Conservation (phyloP, 371 early-diverging fungal genomes). For the Saksenaea vasiformis region DNA sequence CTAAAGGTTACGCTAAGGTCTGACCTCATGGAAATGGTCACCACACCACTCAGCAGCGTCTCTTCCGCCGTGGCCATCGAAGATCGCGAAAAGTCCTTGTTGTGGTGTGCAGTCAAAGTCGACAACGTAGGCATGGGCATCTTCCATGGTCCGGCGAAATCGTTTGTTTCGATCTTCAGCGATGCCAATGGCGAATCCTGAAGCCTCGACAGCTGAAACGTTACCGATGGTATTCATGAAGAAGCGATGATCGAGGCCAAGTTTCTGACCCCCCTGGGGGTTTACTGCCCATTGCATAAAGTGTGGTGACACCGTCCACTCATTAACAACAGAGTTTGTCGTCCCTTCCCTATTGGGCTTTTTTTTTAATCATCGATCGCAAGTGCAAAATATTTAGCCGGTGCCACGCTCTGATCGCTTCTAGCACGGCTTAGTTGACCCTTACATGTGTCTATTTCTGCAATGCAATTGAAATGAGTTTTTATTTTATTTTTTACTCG, state of each 20-base stretch:
- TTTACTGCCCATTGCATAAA: not conserved
- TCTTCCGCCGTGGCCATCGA: slow-evolving; percentile 97
- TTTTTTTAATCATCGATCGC: no score
- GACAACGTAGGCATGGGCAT: slow-evolving; percentile 84
- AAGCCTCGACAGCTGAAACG: slow-evolving; percentile 8
- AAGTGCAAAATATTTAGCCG: not conserved
- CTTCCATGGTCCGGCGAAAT: slow-evolving; percentile 95
- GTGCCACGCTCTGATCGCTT: no score
- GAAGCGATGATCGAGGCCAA: slow-evolving; percentile 3
- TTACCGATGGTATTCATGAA: not conserved
- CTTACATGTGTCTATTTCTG: no score
- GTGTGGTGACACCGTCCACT: not conserved
- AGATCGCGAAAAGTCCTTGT: slow-evolving; percentile 94
- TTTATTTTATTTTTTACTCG: no score
- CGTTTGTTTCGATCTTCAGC: slow-evolving; percentile 88
- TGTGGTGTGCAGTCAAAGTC: slow-evolving; percentile 79
- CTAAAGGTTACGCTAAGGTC: not conserved
- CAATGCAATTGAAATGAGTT: no score
- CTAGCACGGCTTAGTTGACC: no score
- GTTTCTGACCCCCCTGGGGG: slow-evolving; percentile 1
- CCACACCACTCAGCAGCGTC: slow-evolving; percentile 97
- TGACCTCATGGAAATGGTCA: slow-evolving; percentile 80
- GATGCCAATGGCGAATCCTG: slow-evolving; percentile 66
- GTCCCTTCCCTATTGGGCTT: not conserved
- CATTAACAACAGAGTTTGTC: not conserved